phyloP scores from a whole-genome alignment of 73 alveolate species.

The Paramecium bursaria region DNA sequence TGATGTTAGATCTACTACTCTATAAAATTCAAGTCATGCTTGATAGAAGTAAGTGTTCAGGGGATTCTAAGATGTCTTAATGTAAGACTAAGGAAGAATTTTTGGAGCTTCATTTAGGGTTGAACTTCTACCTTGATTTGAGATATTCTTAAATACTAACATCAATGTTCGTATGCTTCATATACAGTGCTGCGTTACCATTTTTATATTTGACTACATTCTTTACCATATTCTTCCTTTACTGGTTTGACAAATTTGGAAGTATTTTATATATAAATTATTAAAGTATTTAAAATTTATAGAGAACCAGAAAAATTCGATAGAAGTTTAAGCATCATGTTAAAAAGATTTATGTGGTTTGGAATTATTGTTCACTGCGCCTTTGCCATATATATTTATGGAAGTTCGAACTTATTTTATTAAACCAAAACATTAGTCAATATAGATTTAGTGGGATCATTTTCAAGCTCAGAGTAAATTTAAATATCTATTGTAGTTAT shows the following conservation, averaged over 20 bases:
- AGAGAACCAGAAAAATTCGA: constrained; percentile 25
- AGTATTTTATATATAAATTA: neutral
- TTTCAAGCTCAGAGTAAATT: neutral
- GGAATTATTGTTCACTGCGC: constrained; percentile 17
- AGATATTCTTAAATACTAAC: constrained; percentile 42
- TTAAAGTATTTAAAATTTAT: constrained; percentile 3
- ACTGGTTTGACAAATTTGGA: neutral
- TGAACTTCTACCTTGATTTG: constrained; percentile 19
- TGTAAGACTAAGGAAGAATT: too few species aligned
- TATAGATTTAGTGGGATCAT: neutral
- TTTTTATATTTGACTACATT: constrained; percentile 30
- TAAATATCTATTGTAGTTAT: neutral
- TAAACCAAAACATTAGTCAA: neutral
- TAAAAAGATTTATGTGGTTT: constrained; percentile 34
- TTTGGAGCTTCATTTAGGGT: constrained; percentile 11
- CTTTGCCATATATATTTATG: constrained; percentile 41
- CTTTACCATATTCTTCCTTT: constrained; percentile 11
- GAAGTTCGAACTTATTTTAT: constrained; percentile 56
- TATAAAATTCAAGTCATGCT: neutral
- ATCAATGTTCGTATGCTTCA: constrained; percentile 27
- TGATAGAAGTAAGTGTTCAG: too few species aligned
- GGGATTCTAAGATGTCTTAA: too few species aligned
- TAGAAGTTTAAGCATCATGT: neutral
- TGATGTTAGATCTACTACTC: neutral
- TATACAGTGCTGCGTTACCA: constrained; percentile 50